Base-by-base conservation (phyloP, 306 rosid genomes). In the Chamaecrista fasciculata region DNA sequence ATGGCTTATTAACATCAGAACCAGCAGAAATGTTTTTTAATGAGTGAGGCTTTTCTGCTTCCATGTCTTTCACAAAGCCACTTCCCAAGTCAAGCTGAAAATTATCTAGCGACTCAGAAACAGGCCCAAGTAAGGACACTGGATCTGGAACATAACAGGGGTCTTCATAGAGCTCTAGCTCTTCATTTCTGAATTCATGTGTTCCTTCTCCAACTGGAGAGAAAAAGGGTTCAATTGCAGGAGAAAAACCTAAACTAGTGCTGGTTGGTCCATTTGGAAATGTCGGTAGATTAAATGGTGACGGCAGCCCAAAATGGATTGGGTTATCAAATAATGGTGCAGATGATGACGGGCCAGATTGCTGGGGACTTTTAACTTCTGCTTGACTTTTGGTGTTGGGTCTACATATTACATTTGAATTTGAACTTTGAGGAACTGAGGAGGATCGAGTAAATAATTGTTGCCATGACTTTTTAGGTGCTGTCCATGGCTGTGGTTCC, bases 81-180 rank as follows among this genome's bases (percentile, higher is more conserved):
- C 80, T 70, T 51, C 96, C 96, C 73, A 83, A 46, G 77, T 94
- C 96, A 70, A 82, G 76, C 74, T 89, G 97, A 81, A 94, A 94
- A 82, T 94, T 85, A 71, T 91, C 88, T 53, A 95, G 96, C 2
- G 97, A 95, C 85, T 91, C 97, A 23, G 97, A 95, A 81, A 95
- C 97, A 19, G 99, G 96, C 51, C 99, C 99, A 74, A 95, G 85
- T 67, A 95, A 83, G 28, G 97, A 84, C 39, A 80, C 86, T 6
- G 94, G 97, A 81, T 89, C 91, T 0, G 97, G 99, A 72, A 82
- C 87, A 74, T 91, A 91, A 80, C 97, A 89, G 0, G 97, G 99
- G 57, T 95, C 99, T 87, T 95, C 97, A 77, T 89, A 95, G 80
- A 72, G 91, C 81, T 95, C 99, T 46, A 85, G 88, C 66, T 95